A percentile compares a stretch with the other conserved stretches of the same genome.
Evolutionary conservation across 1,284 basidiomycete species (phyloP).

Genomic region (Meira nashicola): DNA sequence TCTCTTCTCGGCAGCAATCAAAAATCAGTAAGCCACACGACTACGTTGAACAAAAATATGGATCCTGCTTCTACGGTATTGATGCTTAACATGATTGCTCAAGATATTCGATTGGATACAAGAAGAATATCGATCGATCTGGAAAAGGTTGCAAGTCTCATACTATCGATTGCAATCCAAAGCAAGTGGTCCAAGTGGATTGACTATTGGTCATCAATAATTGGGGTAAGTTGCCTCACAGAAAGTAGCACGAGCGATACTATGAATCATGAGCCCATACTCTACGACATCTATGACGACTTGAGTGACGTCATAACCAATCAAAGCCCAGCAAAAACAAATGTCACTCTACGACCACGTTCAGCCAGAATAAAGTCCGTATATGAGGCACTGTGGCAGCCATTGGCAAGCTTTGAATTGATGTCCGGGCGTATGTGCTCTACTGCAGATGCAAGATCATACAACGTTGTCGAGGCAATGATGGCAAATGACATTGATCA

Average conservation of each 20-base stretch:
- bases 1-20: no score
- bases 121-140: no score
- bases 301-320: neutral
- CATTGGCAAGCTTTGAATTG: neutral
- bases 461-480: constrained; percentile 61
- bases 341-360: neutral
- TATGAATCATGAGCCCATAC: neutral
- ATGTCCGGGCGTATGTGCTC: neutral
- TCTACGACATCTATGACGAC: neutral
- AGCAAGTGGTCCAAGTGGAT: no score
- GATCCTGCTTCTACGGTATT: no score
- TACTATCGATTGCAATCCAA: no score
- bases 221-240: no score
- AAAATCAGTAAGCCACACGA: no score
- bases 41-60: no score
- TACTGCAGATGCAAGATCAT: neutral
- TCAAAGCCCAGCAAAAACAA: neutral
- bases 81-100: no score
- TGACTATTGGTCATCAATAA: no score
- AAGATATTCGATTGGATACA: no score
- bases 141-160: no score
- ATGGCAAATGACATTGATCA: constrained; percentile 59
- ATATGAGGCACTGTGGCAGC: neutral
- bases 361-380: neutral
- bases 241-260: neutral